Base-by-base conservation (phyloP, 1,284 basidiomycete genomes). In the Amylostereum areolatum region DNA sequence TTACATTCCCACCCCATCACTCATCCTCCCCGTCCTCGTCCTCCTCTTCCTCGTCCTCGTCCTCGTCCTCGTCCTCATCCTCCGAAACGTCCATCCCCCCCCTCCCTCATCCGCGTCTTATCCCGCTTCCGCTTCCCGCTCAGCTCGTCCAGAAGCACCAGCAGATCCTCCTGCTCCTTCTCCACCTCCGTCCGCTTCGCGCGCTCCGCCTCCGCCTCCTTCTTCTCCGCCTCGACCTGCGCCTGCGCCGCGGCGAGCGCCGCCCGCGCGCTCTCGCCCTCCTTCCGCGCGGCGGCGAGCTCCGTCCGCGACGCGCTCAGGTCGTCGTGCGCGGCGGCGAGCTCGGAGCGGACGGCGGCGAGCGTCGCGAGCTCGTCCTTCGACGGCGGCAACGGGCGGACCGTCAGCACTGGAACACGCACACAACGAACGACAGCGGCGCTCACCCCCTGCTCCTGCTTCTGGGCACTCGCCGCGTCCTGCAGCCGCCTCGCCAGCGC, bases 101-200 rank as follows among this genome's bases (percentile, higher is more conserved):
- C 81, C 45, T 78, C 79, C 57, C 77, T 73, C 73, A 98, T 80
- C 56, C 72, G 71, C 40, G 67, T 75, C 71, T 97, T 97, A 64
- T 98, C 95, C 54, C 71, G 73, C 65, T 80, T 81, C 45, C 93
- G 75, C 70, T 98, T 98, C 57, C 75, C 79, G 44, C 82, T 89
- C 46, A 98, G 71, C 66, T 99, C 97, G 60, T 99, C 97, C 3
- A 99, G 73, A 33, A 98, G 70, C 0, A 99, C 94, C 2, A 99
- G 74, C 48, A 99, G 65, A 66, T 98, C 94, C 64, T 97, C 94
- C 61, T 96, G 92, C 63, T 97, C 94, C 69, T 94, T 95, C 64
- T 91, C 86, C 27, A 83, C 80, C n/a, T 95, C 92, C 54, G 79
- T 80, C 42, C 78, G 74, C 62, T 85, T 86, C 49, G 73, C 74